Base-by-base conservation (phyloP, 495 filamentous ascomycete genomes). In the Aspergillus coremiiformis region DNA sequence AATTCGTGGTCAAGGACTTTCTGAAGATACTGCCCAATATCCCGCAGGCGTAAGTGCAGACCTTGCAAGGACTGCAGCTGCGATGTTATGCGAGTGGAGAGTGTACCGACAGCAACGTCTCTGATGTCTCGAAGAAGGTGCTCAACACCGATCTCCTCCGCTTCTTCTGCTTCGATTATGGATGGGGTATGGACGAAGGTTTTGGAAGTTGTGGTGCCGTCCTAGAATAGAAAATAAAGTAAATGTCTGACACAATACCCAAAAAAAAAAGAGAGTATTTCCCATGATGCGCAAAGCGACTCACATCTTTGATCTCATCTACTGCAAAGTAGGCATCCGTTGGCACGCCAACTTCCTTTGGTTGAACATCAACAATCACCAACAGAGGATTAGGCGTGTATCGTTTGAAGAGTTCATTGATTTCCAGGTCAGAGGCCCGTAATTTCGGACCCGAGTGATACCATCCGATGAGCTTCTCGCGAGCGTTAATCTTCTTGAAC, bases 401-500 rank as follows among this genome's bases (percentile, higher is more conserved):
- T 79, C 92, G 79, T 76, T 98, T 98, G 83, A 98, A 96, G 46
- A 98, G 83, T 72, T 98, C 93, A 75, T 98, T 98, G 83, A 98
- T 96, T 76, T 97, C 90, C 60, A 97, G 79, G 79, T 98, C 93
- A 35, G 91, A 95, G 49, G 91, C 94, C 58, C 93, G 84, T 61
- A 98, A 78, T 76, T 98, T 98, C 20, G 93, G 93, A 44, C 93
- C 93, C 8, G 94, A 95, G 70, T 98, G 93, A 72, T 98, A 98
- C 93, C 93, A 98, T 70, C 93, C 93, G 76, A 98, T 91, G 65
- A 98, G 79, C 83, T 98, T 98, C 75, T 98, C 93, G 49, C 90
- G 78, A 51, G 93, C 93, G 77, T 98, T 98, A 76, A 98, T 90
- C 74, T 97, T 97, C 80, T 98, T 98, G 79, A 98, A 98, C 93